phyloP scores from a whole-genome alignment of 129 eudicot genomes.

The Ambrosia artemisiifolia region DNA sequence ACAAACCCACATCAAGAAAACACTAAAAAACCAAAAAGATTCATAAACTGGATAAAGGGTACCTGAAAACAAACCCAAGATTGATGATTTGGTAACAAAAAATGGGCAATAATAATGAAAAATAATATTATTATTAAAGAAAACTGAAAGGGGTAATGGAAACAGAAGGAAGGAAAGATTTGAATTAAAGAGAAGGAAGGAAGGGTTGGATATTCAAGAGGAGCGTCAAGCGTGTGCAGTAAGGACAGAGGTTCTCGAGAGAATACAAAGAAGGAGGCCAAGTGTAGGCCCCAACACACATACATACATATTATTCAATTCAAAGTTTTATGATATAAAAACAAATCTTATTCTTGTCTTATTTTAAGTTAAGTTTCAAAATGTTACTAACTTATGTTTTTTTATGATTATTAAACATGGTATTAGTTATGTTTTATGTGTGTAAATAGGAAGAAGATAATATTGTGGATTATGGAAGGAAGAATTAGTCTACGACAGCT shows the following conservation, averaged over 20 bases:
- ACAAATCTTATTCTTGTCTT: background rate
- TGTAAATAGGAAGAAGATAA: no score
- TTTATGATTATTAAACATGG: background rate
- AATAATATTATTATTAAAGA: background rate
- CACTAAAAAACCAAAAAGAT: background rate
- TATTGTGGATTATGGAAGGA: no score
- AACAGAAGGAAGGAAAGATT: constrained; percentile 26
- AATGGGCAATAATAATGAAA: background rate
- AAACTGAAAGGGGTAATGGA: background rate
- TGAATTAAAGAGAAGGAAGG: constrained; percentile 27
- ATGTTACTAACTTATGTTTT: background rate
- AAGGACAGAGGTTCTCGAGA: constrained; percentile 24
- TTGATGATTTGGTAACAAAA: background rate
- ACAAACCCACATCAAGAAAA: background rate
- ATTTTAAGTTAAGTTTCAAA: background rate
- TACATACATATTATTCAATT: background rate
- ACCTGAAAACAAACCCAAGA: background rate
- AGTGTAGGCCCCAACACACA: background rate
- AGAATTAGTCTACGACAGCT: no score
- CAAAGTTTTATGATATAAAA: constrained; percentile 16
- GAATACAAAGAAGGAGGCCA: constrained; percentile 5
- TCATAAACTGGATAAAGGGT: background rate
- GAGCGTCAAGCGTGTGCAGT: constrained; percentile 41
- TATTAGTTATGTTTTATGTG: no score
- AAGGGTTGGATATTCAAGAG: constrained; percentile 29